Percentiles rank a stretch among this genome's conserved stretches.
These are phyloP conservation scores for Salvia hispanica DNA, from an alignment of 257 asterid genomes.

Conservation along the genomic window DNA sequence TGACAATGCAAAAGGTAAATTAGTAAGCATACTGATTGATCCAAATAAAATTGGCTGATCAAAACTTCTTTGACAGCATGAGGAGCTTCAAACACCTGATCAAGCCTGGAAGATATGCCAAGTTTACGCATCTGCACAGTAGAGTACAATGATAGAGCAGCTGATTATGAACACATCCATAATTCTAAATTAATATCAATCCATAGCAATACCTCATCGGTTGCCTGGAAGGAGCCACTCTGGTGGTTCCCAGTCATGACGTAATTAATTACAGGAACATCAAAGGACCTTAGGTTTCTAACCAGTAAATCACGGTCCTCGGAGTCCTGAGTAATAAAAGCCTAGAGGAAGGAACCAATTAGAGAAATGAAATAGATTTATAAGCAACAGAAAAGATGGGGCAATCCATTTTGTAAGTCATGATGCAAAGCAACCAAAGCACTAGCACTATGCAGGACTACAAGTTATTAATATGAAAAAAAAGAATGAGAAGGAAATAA, in stretches of 20 bases:
- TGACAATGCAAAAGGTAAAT: slow-evolving; percentile 22
- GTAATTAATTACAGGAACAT: slow-evolving; percentile 78
- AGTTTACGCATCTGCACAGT: slow-evolving; percentile 66
- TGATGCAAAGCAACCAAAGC: slow-evolving; percentile 25
- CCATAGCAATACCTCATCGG: slow-evolving; percentile 58
- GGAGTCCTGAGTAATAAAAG: slow-evolving; percentile 83
- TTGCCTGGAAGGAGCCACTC: slow-evolving; percentile 47
- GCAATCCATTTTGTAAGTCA: slow-evolving; percentile 11
- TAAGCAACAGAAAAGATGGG: slow-evolving; percentile 24
- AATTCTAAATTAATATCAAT: slow-evolving; percentile 28
- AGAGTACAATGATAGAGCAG: slow-evolving; percentile 31
- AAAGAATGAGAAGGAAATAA: neutral
- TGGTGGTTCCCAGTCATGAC: slow-evolving; percentile 41
- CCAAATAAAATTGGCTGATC: slow-evolving; percentile 71
- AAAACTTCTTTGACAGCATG: slow-evolving; percentile 79
- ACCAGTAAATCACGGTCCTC: slow-evolving; percentile 79
- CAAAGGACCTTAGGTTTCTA: slow-evolving; percentile 49
- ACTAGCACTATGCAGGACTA: slow-evolving; percentile 18
- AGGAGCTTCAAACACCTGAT: slow-evolving; percentile 94
- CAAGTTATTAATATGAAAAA: neutral
- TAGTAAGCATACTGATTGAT: slow-evolving; percentile 60
- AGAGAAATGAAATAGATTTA: slow-evolving; percentile 28
- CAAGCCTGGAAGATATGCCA: slow-evolving; percentile 89
- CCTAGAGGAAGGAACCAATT: slow-evolving; percentile 48
- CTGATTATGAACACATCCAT: slow-evolving; percentile 27